A percentile compares a stretch with the other conserved stretches of the same genome.
Evolutionary conservation across 495 filamentous ascomycete genomes (phyloP).

Genomic region (Talaromyces nanjingensis): DNA sequence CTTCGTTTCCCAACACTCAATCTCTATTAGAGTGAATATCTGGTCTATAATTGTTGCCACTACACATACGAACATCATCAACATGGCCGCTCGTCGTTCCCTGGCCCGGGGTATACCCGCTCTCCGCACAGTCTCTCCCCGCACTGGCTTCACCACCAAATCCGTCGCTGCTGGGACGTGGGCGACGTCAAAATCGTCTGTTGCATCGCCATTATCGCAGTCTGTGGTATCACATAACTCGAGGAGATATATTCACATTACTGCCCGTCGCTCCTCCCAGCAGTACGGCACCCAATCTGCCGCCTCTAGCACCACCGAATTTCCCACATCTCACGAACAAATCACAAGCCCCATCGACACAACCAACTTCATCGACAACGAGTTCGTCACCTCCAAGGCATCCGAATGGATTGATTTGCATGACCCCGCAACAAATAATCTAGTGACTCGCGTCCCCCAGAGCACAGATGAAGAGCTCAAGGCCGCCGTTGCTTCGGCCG

Average conservation of each 20-base stretch:
- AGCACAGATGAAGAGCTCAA: slow-evolving; percentile 84
- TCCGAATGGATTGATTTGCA: slow-evolving; percentile 83
- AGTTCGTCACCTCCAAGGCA: slow-evolving; percentile 71
- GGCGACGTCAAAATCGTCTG: background rate
- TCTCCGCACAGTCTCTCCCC: slow-evolving; percentile 38
- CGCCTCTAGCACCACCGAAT: slow-evolving; percentile 58
- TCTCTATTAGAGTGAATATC: background rate
- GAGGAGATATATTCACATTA: slow-evolving; percentile 43
- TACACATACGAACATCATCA: slow-evolving; percentile 5
- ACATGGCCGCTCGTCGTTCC: slow-evolving; percentile 41
- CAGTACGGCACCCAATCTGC: slow-evolving; percentile 41
- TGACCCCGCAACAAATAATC: slow-evolving; percentile 95
- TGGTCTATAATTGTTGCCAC: background rate
- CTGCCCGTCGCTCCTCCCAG: slow-evolving; percentile 49
- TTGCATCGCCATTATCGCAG: background rate
- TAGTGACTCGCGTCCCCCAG: slow-evolving; percentile 96
- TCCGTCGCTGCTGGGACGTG: background rate
- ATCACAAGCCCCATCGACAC: slow-evolving; percentile 72
- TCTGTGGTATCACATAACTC: background rate
- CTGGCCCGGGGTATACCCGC: slow-evolving; percentile 35
- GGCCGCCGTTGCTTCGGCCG: slow-evolving; percentile 79
- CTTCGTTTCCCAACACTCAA: background rate
- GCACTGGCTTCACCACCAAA: slow-evolving; percentile 17
- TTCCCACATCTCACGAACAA: slow-evolving; percentile 75
- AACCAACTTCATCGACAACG: slow-evolving; percentile 86